phyloP scores from a whole-genome alignment of 768 basidiomycete genomes.

The Lactarius quietus region DNA sequence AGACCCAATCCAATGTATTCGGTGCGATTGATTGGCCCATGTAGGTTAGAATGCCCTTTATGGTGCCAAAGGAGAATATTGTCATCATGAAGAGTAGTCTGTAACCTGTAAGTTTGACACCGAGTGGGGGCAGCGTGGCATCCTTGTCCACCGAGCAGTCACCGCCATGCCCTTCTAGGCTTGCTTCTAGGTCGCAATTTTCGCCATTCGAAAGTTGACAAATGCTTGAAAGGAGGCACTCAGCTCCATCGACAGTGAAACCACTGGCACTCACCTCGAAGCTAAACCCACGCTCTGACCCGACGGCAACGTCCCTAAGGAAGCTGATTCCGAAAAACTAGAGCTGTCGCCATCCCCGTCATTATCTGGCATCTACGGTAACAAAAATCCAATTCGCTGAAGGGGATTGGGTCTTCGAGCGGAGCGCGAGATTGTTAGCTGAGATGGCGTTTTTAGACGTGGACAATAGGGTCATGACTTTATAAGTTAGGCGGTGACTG shows the following conservation, averaged over 20 bases:
- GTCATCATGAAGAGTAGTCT: conserved; percentile 4
- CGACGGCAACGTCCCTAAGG: too few species aligned
- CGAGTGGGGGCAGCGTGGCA: not conserved
- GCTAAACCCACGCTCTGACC: too few species aligned
- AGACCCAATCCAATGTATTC: not conserved
- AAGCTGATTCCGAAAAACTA: too few species aligned
- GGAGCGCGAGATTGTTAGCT: too few species aligned
- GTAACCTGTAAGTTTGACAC: conserved; percentile 9
- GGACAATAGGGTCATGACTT: too few species aligned
- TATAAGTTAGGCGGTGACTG: too few species aligned
- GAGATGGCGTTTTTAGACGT: too few species aligned
- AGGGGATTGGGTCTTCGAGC: too few species aligned
- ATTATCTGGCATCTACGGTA: too few species aligned
- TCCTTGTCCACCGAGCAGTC: not conserved
- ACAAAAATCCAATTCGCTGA: too few species aligned
- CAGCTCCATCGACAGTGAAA: not conserved
- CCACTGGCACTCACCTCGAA: too few species aligned
- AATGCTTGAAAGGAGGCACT: not conserved
- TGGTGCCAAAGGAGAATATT: not conserved
- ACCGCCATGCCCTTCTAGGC: not conserved
- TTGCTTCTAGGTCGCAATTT: not conserved
- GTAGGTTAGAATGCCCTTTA: conserved; percentile 4
- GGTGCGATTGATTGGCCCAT: not conserved
- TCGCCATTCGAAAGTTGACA: not conserved
- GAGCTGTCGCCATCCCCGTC: too few species aligned